A percentile compares a stretch with the other conserved stretches of the same genome.
Conservation (phyloP, 2,329 filamentous ascomycete species). For the Monosporascus sp. region DNA sequence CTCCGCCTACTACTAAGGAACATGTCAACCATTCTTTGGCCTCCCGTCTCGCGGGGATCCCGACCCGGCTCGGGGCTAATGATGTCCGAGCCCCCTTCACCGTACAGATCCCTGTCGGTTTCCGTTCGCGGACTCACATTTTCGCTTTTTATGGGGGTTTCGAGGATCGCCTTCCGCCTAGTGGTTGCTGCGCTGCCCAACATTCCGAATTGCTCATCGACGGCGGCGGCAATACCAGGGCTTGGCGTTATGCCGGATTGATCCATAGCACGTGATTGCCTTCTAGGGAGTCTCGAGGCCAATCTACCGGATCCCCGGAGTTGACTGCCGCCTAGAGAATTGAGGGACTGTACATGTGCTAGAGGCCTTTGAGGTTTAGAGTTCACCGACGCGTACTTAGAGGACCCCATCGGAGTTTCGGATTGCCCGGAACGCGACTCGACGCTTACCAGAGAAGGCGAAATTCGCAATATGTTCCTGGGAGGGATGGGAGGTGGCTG, state of each 20-base stretch:
- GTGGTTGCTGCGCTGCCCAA: constrained; percentile 3
- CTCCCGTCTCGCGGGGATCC: constrained; percentile 32
- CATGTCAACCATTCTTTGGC: constrained; percentile 48
- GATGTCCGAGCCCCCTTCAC: constrained; percentile 9
- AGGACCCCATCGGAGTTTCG: not conserved
- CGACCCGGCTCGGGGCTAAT: constrained; percentile 7
- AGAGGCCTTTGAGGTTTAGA: constrained; percentile 8
- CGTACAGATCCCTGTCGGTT: constrained; percentile 13
- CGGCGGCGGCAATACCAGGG: constrained; percentile 8
- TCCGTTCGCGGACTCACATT: constrained; percentile 17
- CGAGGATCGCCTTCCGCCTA: constrained; percentile 4
- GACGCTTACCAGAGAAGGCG: constrained; percentile 8
- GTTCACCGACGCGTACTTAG: constrained; percentile 3
- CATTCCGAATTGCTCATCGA: constrained; percentile 13
- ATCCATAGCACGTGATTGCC: constrained; percentile 6
- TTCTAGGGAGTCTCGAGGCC: constrained; percentile 11
- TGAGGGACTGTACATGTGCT: constrained; percentile 11
- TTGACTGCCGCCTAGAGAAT: constrained; percentile 8
- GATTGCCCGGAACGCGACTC: not conserved
- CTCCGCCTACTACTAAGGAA: constrained; percentile 46
- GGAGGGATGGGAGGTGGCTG: constrained; percentile 3
- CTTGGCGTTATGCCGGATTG: constrained; percentile 6
- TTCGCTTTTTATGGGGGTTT: constrained; percentile 10
- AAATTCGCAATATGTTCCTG: constrained; percentile 8
- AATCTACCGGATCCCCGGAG: constrained; percentile 3